Percentiles rank a stretch among this genome's conserved stretches.
These are phyloP conservation scores for Eragrostis curvula DNA, from an alignment of 176 grass and related monocot species.

Conservation along the genomic window DNA sequence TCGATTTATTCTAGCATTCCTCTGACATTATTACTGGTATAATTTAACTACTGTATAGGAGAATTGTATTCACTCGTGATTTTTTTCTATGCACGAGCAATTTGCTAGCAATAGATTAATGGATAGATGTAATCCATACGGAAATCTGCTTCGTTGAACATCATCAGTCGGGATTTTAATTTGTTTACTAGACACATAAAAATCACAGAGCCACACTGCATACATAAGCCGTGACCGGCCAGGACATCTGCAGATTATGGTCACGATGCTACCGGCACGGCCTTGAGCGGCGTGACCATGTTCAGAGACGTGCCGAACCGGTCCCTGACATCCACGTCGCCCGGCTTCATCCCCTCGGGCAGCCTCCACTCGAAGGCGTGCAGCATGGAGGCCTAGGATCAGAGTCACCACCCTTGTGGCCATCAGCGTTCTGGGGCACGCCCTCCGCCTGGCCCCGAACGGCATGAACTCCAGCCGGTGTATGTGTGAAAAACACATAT, in stretches of 20 bases:
- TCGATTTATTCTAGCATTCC: no score
- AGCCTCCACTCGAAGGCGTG: constrained; percentile 66
- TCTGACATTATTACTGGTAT: no score
- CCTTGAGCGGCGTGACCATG: constrained; percentile 55
- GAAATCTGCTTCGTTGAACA: no score
- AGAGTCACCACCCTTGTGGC: constrained; percentile 52
- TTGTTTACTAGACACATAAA: not conserved
- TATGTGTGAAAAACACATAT: no score
- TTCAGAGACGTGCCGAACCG: constrained; percentile 50
- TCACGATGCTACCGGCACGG: not conserved
- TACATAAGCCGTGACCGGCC: not conserved
- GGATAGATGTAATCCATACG: no score
- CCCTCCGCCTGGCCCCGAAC: constrained; percentile 61
- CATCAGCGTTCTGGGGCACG: constrained; percentile 62
- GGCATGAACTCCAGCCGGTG: constrained; percentile 54
- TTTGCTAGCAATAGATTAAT: no score
- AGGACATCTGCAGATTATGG: not conserved
- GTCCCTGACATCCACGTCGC: constrained; percentile 55
- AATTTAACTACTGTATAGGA: no score
- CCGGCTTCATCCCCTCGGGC: constrained; percentile 50
- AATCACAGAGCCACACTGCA: not conserved
- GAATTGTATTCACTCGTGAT: no score
- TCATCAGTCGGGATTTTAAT: not conserved
- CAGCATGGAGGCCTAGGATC: constrained; percentile 46
- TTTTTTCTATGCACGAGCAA: no score